A percentile compares a stretch with the other conserved stretches of the same genome.
These are phyloP conservation scores for Penicillium sp. DNA, from an alignment of 2,329 filamentous ascomycete species.

Conservation along the genomic window DNA sequence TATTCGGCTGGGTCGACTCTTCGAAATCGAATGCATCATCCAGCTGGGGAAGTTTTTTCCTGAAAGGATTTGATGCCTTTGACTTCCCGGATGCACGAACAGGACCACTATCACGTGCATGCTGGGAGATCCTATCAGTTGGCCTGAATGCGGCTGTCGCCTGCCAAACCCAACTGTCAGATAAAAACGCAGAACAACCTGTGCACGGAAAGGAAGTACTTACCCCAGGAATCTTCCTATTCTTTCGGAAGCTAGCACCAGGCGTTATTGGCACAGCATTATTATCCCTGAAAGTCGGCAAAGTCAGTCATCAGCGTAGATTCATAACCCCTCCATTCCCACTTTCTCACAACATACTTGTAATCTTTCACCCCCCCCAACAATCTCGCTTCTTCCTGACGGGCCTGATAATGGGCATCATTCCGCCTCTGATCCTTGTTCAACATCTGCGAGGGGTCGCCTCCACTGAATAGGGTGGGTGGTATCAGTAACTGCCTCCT, in stretches of 20 bases:
- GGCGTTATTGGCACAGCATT: constrained; percentile 27
- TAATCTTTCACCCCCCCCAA: constrained; percentile 15
- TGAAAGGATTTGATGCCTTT: constrained; percentile 3
- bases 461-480: constrained; percentile 4
- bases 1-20: constrained; percentile 22
- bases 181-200: not conserved
- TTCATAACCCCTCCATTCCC: not conserved
- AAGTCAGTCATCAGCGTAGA: constrained; percentile 1
- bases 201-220: not conserved
- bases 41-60: constrained; percentile 3
- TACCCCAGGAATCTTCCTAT: constrained; percentile 24
- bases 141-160: constrained; percentile 22
- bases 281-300: constrained; percentile 10
- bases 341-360: constrained; percentile 7
- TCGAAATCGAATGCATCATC: constrained; percentile 17
- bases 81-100: constrained; percentile 26
- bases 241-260: constrained; percentile 19
- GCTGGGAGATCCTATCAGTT: constrained; percentile 23
- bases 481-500: constrained; percentile 12
- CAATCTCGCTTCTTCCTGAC: constrained; percentile 21
- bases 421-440: constrained; percentile 6
- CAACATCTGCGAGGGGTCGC: constrained; percentile 17
- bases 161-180: constrained; percentile 8
- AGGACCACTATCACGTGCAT: constrained; percentile 31
- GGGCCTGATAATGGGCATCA: constrained; percentile 9